Percentiles rank a stretch among this genome's conserved stretches.
These are phyloP conservation scores for Pelargonium myrrhifolium DNA, from an alignment of 441 rosid species.

Conservation along the genomic window DNA sequence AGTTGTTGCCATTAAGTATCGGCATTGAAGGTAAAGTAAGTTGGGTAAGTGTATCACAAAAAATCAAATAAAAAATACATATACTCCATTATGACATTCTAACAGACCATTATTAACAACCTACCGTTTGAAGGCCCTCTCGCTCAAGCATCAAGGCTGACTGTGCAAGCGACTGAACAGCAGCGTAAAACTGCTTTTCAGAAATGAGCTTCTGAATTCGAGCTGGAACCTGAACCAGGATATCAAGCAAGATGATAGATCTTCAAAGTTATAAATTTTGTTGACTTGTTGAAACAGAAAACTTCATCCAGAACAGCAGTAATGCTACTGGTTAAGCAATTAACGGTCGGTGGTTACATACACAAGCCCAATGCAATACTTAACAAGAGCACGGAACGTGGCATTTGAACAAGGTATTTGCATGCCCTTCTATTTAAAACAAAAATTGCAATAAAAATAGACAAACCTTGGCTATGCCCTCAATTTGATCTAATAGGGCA, in stretches of 20 bases:
- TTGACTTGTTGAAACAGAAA: not conserved
- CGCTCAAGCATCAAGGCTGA: constrained; percentile 93
- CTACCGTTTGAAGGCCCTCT: constrained; percentile 96
- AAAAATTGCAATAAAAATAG: not conserved
- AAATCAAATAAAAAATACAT: constrained; percentile 4
- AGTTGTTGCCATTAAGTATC: constrained; percentile 1
- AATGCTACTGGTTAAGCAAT: not conserved
- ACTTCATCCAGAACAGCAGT: not conserved
- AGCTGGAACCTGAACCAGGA: constrained; percentile 80
- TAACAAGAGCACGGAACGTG: not conserved
- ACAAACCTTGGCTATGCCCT: constrained; percentile 95
- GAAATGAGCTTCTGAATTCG: constrained; percentile 88
- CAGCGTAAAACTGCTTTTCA: constrained; percentile 91
- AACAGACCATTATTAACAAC: constrained; percentile 17
- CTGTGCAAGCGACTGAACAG: constrained; percentile 79
- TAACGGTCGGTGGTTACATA: not conserved
- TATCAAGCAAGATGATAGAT: constrained; percentile 23
- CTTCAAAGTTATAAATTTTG: constrained; percentile 4
- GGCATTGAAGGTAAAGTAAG: constrained; percentile 2
- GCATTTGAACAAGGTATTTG: not conserved
- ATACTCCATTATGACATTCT: not conserved
- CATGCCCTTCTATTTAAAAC: not conserved
- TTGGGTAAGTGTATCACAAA: not conserved
- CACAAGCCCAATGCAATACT: not conserved
- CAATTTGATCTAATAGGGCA: constrained; percentile 86